A percentile compares a stretch with the other conserved stretches of the same genome.
Conservation (phyloP, 352 stramenopile genomes). For the Nothophytophthora sp. region DNA sequence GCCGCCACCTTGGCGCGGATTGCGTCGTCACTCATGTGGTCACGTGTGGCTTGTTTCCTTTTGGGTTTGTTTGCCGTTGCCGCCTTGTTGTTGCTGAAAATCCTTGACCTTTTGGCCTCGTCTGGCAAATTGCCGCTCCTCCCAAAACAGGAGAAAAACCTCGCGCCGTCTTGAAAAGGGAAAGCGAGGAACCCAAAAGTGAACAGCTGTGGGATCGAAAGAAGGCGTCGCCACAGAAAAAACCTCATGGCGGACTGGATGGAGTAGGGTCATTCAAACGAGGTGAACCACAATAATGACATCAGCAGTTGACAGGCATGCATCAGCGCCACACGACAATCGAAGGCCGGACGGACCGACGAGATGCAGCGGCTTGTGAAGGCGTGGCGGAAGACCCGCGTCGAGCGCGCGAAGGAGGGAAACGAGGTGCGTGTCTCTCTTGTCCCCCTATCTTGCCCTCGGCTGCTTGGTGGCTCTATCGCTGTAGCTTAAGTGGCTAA, state of each 20-base stretch:
- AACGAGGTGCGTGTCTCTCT: constrained; percentile 25
- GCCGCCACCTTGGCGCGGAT: constrained; percentile 35
- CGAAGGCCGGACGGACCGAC: background rate
- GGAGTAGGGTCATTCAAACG: constrained; percentile 7
- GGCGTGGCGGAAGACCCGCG: constrained; percentile 44
- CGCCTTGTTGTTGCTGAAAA: constrained; percentile 8
- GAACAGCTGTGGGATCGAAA: too few relatives aligned
- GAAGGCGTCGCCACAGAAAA: too few relatives aligned
- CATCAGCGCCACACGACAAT: too few relatives aligned
- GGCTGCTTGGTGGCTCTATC: background rate
- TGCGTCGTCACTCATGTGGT: constrained; percentile 31
- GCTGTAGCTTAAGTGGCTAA: too few relatives aligned
- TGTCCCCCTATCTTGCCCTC: background rate
- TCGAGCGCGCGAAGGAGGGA: constrained; percentile 42
- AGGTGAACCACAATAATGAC: constrained; percentile 4
- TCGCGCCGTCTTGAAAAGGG: too few relatives aligned
- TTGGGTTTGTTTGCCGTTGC: background rate
- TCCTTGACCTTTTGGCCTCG: constrained; percentile 2
- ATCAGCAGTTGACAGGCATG: too few relatives aligned
- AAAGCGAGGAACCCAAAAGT: too few relatives aligned
- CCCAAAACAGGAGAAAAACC: constrained; percentile 10
- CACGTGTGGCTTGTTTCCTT: constrained; percentile 14
- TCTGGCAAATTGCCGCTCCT: constrained; percentile 7
- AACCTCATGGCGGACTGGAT: too few relatives aligned
- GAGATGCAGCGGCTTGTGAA: constrained; percentile 24